These are phyloP conservation scores for Cyberlindnera veronae DNA, from an alignment of 805 yeast genomes.

Conservation along the genomic window DNA sequence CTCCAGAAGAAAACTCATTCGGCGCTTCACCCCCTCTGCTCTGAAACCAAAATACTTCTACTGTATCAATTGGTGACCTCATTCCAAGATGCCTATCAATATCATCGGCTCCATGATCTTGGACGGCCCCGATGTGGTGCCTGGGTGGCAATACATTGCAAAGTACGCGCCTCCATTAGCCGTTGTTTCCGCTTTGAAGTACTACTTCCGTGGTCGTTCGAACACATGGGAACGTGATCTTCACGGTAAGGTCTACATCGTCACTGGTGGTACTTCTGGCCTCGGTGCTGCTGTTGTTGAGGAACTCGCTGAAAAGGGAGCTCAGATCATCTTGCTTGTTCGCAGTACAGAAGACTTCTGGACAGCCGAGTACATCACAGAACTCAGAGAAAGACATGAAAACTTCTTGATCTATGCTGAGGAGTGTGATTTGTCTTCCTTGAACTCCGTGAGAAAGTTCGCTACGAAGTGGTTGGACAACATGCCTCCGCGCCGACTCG, in stretches of 20 bases:
- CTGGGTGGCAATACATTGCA: conserved; percentile 64
- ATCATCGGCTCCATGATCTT: conserved; percentile 62
- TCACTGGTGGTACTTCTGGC: conserved; percentile 95
- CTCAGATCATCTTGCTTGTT: conserved; percentile 76
- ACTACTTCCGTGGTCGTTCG: conserved; percentile 71
- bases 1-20: background rate
- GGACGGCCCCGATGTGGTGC: conserved; percentile 74
- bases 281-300: conserved; percentile 73
- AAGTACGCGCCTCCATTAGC: conserved; percentile 53
- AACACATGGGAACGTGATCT: conserved; percentile 92
- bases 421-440: conserved; percentile 71
- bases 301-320: conserved; percentile 78
- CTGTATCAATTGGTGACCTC: background rate
- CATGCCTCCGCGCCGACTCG: conserved; percentile 84
- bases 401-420: conserved; percentile 88
- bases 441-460: conserved; percentile 77
- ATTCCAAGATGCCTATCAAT: conserved; percentile 76
- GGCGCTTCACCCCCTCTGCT: background rate
- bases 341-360: conserved; percentile 64
- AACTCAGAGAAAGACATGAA: conserved; percentile 62
- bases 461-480: conserved; percentile 95
- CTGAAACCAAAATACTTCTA: background rate
- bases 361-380: conserved; percentile 76
- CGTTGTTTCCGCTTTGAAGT: conserved; percentile 50
- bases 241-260: conserved; percentile 81